Evolutionary conservation across 2,329 filamentous ascomycete genomes (phyloP), one percentile per base, ranked within the genome.

Genomic region (Drechslera avenae): DNA sequence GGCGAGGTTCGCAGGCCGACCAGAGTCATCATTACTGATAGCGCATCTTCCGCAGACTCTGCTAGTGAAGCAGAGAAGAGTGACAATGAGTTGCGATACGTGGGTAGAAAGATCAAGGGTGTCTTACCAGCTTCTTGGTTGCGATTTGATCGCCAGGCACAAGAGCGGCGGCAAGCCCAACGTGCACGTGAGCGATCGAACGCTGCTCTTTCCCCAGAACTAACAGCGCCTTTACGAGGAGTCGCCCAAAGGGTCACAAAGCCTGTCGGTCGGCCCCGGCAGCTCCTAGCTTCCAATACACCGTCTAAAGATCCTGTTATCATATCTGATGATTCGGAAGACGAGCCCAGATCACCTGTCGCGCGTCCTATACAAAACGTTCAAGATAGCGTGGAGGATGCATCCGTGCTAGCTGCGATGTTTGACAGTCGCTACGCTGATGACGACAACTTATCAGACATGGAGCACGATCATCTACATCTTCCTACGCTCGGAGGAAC

Each of bases 111-210:
- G 31, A 80, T 80, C 39, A 77, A 68, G 63, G 78, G 78, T 10
- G 78, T 80, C 6, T 62, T 81, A 14, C 78, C 78, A 19, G 78
- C 78, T 23, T 80, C 78, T 1, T 80, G 78, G 76, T 59, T 81
- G 42, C 77, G 73, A 42, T 72, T 80, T 21, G 78, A 80, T 52
- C 63, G 67, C n/a, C 68, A 75, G 50, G 65, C 66, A 19, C 72
- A 72, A 41, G 56, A 64, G 39, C 62, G 57, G 50, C 56, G 56
- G 32, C 55, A 60, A 31, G 46, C 54, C 14, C 59, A 62, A 16
- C 53, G 50, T 37, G 60, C 63, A 37, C 56, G 54, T 32, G 52
- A 58, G 35, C 58, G 49, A 14, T 23, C 30, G 12, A 39, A 57
- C 35, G 39, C 21, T 17, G 17, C 52, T 14, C 17, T 46, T 1